Conservation (phyloP, 257 asterid genomes). For the Nicotiana attenuata region DNA sequence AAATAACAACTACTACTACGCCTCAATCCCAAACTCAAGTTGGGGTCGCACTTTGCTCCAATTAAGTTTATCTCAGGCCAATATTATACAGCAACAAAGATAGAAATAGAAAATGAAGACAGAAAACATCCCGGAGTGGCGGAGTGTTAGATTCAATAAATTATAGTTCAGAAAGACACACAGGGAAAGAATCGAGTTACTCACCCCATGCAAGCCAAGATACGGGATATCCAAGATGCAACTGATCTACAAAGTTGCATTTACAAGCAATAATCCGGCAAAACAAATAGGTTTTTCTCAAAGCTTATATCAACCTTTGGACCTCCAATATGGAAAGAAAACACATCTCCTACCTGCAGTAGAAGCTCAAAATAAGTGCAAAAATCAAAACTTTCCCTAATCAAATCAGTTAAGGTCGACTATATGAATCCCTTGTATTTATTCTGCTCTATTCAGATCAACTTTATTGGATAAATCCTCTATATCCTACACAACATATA, state of each 20-base stretch:
- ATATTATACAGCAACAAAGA: background rate
- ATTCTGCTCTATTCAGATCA: background rate
- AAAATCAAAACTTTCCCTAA: background rate
- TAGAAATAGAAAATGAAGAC: background rate
- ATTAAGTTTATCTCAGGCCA: background rate
- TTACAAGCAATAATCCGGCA: constrained; percentile 1
- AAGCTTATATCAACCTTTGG: background rate
- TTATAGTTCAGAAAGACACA: background rate
- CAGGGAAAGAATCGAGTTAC: constrained; percentile 24
- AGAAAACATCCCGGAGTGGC: background rate
- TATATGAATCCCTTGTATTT: background rate
- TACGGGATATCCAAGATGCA: constrained; percentile 46
- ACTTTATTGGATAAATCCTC: background rate
- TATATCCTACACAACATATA: too few species aligned
- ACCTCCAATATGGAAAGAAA: constrained; percentile 1
- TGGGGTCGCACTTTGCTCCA: background rate
- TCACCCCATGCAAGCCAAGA: constrained; percentile 91
- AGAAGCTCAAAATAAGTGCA: background rate
- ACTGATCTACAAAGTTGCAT: constrained; percentile 32
- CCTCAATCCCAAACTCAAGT: background rate
- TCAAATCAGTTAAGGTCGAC: background rate
- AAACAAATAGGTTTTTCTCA: constrained; percentile 10
- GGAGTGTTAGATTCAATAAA: background rate
- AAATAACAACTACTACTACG: background rate
- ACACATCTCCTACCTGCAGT: background rate